Base-by-base conservation (phyloP, 495 filamentous ascomycete species). In the Mycothermus thermophilus region DNA sequence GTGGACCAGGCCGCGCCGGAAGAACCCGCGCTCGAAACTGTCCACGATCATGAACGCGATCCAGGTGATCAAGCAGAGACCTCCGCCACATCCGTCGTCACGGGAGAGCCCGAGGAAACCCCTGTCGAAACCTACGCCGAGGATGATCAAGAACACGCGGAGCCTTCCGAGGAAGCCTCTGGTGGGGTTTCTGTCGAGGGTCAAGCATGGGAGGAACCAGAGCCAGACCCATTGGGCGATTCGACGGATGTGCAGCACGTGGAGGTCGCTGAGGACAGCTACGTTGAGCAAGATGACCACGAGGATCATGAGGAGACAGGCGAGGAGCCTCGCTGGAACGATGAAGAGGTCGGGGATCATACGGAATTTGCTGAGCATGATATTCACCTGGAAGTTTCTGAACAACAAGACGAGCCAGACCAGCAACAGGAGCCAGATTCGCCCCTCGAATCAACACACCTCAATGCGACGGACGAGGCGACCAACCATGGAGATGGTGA, bases 41-140 rank as follows among this genome's bases (percentile, higher is more conserved):
- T 53, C 25, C 21, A 39, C 7, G 45, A 22, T 4, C 16, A 32
- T 10, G 25, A 53, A 16, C 51, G 59, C 8, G 26, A 40, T 26
- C 32, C 19, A n/a, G 37, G 6, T 21, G 32, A 32, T 4, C n/a
- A 9, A 23, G 23, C 14, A 8, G n/a, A 22, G 4, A 14, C 12
- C 3, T 6, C 5, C n/a, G n/a, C n/a, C n/a, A n/a, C n/a, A n/a
- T n/a, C n/a, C n/a, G n/a, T n/a, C n/a, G n/a, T n/a, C n/a, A n/a
- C n/a, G n/a, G n/a, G n/a, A n/a, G n/a, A n/a, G n/a, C n/a, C n/a
- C 8, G 25, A 34, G 17, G 30, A 29, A 3, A 11, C 12, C 8
- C 6, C 16, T 10, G 28, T 23, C 9, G 17, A 33, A 13, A 6
- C 14, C 23, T 3, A n/a, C 0, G 22, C 29, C 4, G 35, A 24